phyloP scores from a whole-genome alignment of 805 yeast species.

The Babjeviella inositovora region DNA sequence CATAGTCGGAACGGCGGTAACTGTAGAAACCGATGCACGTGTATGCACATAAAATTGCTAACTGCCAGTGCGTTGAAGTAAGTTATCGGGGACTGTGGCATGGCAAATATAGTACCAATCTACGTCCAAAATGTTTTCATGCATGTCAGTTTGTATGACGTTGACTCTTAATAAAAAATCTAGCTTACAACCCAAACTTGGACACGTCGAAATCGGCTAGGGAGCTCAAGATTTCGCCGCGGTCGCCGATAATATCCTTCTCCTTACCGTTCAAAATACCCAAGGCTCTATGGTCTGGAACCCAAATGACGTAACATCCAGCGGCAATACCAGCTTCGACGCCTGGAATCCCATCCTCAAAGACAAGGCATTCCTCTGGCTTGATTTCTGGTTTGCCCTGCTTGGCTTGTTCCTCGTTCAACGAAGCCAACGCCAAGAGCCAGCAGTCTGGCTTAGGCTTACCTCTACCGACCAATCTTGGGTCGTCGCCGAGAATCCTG shows the following conservation, averaged over 20 bases:
- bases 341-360: constrained; percentile 95
- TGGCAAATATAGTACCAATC: too few species aligned
- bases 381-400: constrained; percentile 27
- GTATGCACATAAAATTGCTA: too few species aligned
- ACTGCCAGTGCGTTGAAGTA: too few species aligned
- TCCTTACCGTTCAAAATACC: constrained; percentile 31
- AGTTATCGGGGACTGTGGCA: too few species aligned
- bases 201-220: constrained; percentile 34
- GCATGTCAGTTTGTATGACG: too few species aligned
- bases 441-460: constrained; percentile 93
- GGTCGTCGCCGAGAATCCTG: constrained; percentile 80
- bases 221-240: constrained; percentile 39
- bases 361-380: constrained; percentile 73
- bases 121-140: too few species aligned
- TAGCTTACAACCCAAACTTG: constrained; percentile 21
- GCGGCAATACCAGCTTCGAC: constrained; percentile 73
- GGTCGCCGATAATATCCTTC: constrained; percentile 28
- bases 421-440: constrained; percentile 57
- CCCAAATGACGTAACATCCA: constrained; percentile 84
- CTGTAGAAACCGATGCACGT: too few species aligned
- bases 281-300: constrained; percentile 70
- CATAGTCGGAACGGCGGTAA: too few species aligned
- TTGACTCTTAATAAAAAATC: too few species aligned
- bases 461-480: constrained; percentile 70
- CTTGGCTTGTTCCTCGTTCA: constrained; percentile 37